Evolutionary conservation across 805 yeast species (phyloP), one percentile per base, ranked within the genome.

Genomic region (Zygosaccharomyces lentus): DNA sequence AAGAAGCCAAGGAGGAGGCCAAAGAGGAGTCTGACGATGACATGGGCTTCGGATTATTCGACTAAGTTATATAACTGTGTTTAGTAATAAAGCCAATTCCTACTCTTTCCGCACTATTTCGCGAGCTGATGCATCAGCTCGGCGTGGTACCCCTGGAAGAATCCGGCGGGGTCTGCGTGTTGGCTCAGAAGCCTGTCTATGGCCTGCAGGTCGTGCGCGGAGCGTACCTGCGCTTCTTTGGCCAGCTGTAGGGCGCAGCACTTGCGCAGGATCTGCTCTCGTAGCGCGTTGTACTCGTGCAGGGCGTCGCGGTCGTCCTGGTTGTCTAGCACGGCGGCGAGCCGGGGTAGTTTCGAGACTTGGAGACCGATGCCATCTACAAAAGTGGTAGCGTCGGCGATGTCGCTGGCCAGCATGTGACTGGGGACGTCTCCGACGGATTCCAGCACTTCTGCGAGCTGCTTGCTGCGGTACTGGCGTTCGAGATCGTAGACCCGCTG

Each of bases 21-120:
- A 75, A 66, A 50, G 71, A 68, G 54, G 76, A 71, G 64, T 76
- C 70, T 56, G 73, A 75, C 58, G 77, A 75, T 68, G 86, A 81
- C 72, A 82, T 82, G 87, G 89, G 89, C 63, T 80, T 83, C 82
- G 88, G 88, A 70, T 75, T 78, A 69, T 78, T 78, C 76, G 83
- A 78, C 73, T 78, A 78, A 68, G 52, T 47, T 35, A 25, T 37
- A 39, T 43, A 32, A 43, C 32, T 26, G 12, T 6, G n/a, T 29
- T 43, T 40, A 45, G 43, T 21, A 42, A 34, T 32, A 26, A 34
- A 43, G 36, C 36, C 21, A 30, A 25, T 26, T 27, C 31, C 13
- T 43, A 13, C 30, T 19, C 8, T 29, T 36, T 9, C 34, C 25
- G 12, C 21, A 9, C 34, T n/a, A n/a, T n/a, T n/a, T n/a, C n/a